A percentile compares a stretch with the other conserved stretches of the same genome.
phyloP scores from a whole-genome alignment of 352 stramenopile genomes.

The Pythium aquatile region DNA sequence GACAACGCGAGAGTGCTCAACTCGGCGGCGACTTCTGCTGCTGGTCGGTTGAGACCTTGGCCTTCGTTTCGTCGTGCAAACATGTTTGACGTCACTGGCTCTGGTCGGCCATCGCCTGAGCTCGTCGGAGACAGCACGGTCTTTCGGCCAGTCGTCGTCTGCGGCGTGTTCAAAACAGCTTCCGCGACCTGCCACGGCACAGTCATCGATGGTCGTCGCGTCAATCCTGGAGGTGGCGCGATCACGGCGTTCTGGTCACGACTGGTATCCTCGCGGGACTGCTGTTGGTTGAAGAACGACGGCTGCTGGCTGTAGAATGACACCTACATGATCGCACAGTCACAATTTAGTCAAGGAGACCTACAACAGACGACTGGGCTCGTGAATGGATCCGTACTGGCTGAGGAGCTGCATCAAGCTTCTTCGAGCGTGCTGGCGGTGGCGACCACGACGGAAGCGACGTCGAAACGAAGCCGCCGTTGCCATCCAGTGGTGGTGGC shows the following conservation, averaged over 20 bases:
- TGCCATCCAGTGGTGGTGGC: constrained; percentile 64
- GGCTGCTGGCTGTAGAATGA: constrained; percentile 74
- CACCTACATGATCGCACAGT: constrained; percentile 16
- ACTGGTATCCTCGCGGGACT: constrained; percentile 47
- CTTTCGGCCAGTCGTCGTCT: constrained; percentile 66
- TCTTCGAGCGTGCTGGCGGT: constrained; percentile 63
- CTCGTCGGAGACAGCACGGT: constrained; percentile 44
- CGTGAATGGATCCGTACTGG: constrained; percentile 8
- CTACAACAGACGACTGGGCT: neutral
- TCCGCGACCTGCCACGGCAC: constrained; percentile 85
- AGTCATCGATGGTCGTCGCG: constrained; percentile 79
- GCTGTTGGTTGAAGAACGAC: constrained; percentile 69
- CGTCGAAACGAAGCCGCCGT: constrained; percentile 56
- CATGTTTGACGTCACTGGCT: constrained; percentile 38
- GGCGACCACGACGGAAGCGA: constrained; percentile 82
- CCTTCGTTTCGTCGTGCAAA: constrained; percentile 35
- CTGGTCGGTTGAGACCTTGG: constrained; percentile 48
- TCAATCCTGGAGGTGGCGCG: constrained; percentile 64
- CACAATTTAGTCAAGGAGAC: constrained; percentile 1
- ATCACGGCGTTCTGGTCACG: constrained; percentile 72
- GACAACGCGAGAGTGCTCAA: constrained; percentile 49
- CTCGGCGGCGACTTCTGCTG: constrained; percentile 64
- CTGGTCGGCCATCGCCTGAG: constrained; percentile 11
- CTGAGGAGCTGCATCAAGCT: constrained; percentile 46
- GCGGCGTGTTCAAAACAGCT: constrained; percentile 76